Evolutionary conservation across 1,284 basidiomycete genomes (phyloP), one percentile per base, ranked within the genome.

Genomic region (Tremellales sp.): DNA sequence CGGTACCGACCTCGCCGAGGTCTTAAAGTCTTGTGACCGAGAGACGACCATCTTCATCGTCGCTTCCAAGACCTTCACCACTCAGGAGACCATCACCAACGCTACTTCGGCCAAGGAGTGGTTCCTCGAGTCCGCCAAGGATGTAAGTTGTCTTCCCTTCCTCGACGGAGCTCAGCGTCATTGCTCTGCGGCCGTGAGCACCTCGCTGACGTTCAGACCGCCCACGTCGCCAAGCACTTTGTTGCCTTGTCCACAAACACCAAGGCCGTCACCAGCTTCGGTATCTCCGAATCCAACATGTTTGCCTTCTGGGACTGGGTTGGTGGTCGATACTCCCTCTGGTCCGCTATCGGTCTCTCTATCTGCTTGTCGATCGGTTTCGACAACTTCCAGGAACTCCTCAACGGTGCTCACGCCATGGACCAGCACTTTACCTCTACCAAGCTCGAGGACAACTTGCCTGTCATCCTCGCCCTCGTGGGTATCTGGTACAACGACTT

Each of bases 251-350:
- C 88, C 67, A 98, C 96, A 57, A 98, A 98, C 77, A 90, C 89
- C 51, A 83, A 86, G 70, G 91, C 87, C 5, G 96, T 97, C 49
- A 90, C 90, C 26, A 84, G 80, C n/a, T 98, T 98, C 66, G 96
- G 94, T 48, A 98, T 98, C 65, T 80, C 85, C 53, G 77, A 86
- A 62, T 80, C 83, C 63, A 97, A 97, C 79, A 98, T 98, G 93
- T 98, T 98, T 84, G 85, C 88, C 73, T 98, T 98, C 84, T 98
- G 94, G 94, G 96, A 98, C 77, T 98, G 96, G 96, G 94, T 98
- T 58, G 94, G 94, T 58, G 94, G 96, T 37, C 84, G 94, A 58
- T 98, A 98, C 82, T 92, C 88, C 62, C 81, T 98, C 63, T 98
- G 96, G 94, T 91, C 89, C 56, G 93, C 96, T 26, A 97, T 98